Conservation (phyloP, 768 basidiomycete genomes). For the Piloderma croceum region DNA sequence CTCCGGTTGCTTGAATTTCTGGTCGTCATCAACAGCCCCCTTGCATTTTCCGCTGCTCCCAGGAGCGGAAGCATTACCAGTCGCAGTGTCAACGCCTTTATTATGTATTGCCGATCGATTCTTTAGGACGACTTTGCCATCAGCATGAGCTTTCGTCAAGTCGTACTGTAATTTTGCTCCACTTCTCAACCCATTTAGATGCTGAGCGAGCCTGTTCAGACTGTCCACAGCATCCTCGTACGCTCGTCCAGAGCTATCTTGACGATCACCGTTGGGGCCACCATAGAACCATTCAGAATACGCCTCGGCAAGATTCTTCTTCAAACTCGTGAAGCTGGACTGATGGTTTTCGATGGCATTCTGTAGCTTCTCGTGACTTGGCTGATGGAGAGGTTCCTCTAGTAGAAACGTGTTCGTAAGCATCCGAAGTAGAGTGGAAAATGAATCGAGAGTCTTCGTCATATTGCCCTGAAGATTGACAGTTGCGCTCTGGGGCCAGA, state of each 20-base stretch:
- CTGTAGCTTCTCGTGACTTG: constrained; percentile 60
- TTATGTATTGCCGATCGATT: constrained; percentile 7
- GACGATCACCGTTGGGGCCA: constrained; percentile 10
- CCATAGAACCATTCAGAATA: constrained; percentile 68
- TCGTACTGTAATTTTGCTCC: constrained; percentile 83
- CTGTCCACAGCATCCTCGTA: constrained; percentile 86
- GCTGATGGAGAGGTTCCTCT: constrained; percentile 55
- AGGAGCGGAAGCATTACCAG: not conserved
- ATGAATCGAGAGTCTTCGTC: constrained; percentile 81
- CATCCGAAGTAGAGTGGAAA: constrained; percentile 77
- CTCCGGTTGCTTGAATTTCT: not conserved
- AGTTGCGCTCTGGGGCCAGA: constrained; percentile 87
- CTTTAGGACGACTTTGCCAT: constrained; percentile 37
- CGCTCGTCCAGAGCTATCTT: constrained; percentile 42
- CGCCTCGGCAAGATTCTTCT: constrained; percentile 82
- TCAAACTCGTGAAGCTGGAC: constrained; percentile 82
- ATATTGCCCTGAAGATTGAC: constrained; percentile 79
- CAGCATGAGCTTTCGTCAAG: constrained; percentile 54
- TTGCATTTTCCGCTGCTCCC: constrained; percentile 16
- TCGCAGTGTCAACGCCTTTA: not conserved
- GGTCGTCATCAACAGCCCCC: constrained; percentile 4
- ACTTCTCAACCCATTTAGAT: constrained; percentile 83
- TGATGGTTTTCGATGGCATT: constrained; percentile 83
- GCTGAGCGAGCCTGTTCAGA: constrained; percentile 87
- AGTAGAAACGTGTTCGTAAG: constrained; percentile 83